Evolutionary conservation across 371 early-diverging fungal genomes (phyloP), one percentile per base, ranked within the genome.

Genomic region (Mucor racemosus): DNA sequence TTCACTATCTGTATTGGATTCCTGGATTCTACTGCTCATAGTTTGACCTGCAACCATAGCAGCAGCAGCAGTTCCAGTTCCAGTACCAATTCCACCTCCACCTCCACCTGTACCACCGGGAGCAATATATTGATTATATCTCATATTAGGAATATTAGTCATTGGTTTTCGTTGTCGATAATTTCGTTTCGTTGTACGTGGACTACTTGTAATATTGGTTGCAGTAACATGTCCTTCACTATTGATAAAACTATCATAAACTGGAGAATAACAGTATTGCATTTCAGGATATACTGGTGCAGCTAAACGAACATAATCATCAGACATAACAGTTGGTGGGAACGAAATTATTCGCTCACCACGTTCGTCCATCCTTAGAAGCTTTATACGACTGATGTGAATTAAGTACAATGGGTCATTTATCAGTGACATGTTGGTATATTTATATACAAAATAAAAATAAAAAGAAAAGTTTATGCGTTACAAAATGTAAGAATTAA

Each of bases 311-410:
- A 92, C 91, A 74, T 92, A 93, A 54, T 91, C 89, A 73, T 91
- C 91, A 39, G 88, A 85, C 68, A 90, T 85, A 42, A 86, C 83
- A 31, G 84, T 85, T 1, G 86, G 86, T 48, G 79, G 78, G 54
- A 93, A 93, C 5, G 86, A 87, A 62, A 93, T 84, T 46, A 92
- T 80, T n/a, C 92, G 90, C 63, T 88, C 89, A 10, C 88, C 90
- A 34, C 90, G 84, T 73, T 92, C 94, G 67, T 90, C 91, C 13
- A 89, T 79, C 9, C 86, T 74, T 38, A 93, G 75, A 65, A 91
- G 87, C 68, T 90, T 87, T n/a, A 93, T 82, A n/a, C 91, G 88
- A 68, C 91, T 86, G 69, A 87, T 88, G 75, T 93, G 91, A 48
- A 93, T 88, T 34, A 93, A 74, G 67, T 88, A 93, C n/a, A 86